Evolutionary conservation across 1,139 yeast species (phyloP).

Genomic region (Debaryomyces nepalensis): DNA sequence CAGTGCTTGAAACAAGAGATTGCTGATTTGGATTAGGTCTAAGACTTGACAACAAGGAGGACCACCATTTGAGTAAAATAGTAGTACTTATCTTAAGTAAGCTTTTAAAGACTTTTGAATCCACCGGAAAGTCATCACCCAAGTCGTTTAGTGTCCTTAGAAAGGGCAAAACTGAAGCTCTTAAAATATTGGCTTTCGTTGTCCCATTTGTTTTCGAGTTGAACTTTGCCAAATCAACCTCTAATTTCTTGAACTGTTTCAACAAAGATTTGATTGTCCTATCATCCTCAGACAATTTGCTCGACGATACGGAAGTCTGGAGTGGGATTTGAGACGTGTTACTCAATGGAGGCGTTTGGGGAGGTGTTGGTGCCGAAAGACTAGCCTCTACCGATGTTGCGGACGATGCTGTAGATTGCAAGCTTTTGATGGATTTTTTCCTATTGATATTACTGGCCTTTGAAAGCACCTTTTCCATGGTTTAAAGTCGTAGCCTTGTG

Average conservation of each 20-base stretch:
- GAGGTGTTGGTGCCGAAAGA: conserved; percentile 13
- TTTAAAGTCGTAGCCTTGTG: conserved; percentile 2
- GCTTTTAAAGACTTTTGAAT: conserved; percentile 36
- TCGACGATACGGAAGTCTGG: background rate
- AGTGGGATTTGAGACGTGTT: background rate
- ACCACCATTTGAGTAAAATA: conserved; percentile 70
- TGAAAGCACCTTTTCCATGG: conserved; percentile 25
- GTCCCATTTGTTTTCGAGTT: conserved; percentile 55
- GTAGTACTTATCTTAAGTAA: conserved; percentile 41
- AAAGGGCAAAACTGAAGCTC: conserved; percentile 71
- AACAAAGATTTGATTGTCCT: conserved; percentile 34
- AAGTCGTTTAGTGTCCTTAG: conserved; percentile 46
- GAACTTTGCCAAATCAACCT: conserved; percentile 52
- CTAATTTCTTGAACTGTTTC: conserved; percentile 49
- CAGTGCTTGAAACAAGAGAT: conserved; percentile 33
- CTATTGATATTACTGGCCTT: conserved; percentile 22
- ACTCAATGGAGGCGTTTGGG: conserved; percentile 11
- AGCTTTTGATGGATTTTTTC: conserved; percentile 21
- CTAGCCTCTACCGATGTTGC: conserved; percentile 14
- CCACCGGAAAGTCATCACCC: conserved; percentile 27
- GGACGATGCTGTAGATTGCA: conserved; percentile 20
- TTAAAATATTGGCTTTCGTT: conserved; percentile 64
- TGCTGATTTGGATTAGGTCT: conserved; percentile 36
- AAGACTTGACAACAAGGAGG: conserved; percentile 51
- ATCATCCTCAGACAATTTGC: conserved; percentile 20